Evolutionary conservation across 495 filamentous ascomycete genomes (phyloP), one percentile per base, ranked within the genome.

Genomic region (Hypoxylon perforatum): DNA sequence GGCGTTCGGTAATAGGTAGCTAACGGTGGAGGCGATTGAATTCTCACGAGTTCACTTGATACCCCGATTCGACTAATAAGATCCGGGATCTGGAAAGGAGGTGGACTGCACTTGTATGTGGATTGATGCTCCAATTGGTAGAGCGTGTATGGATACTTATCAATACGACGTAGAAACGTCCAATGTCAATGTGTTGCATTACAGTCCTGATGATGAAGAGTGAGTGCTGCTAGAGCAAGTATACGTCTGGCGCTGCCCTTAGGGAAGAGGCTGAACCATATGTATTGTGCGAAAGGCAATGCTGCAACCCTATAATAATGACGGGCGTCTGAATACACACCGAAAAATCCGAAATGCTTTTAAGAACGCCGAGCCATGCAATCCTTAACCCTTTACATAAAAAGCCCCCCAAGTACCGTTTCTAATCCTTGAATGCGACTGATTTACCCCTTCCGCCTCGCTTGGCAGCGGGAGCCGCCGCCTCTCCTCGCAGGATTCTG

Each of bases 281-380:
- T 57, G 46, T 61, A 70, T 41, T 44, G 55, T 18, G 14, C 12
- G 19, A 41, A 62, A 47, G 25, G 7, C 7, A 7, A 28, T 28
- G 3, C 3, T 28, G 25, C 25, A 28, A 28, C 7, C 25, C 25
- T 28, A 28, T 28, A 28, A 28, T 28, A 28, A 28, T 28, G 25
- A 28, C 7, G 25, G 7, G 3, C 25, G 25, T 28, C 25, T 28
- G 25, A 28, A 38, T 38, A 38, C 35, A 38, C 4, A 11, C 11
- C 11, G 11, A 38, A 4, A 11, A 38, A 38, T 3, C 25, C 25
- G 42, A 21, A 12, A 36, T 30, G 14, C 50, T 39, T 53, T 19
- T 38, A 18, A 50, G 8, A 72, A 74, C 72, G 72, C 72, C 72
- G 38, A 57, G 14, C 56, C 47, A 74, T 72, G 72, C 69, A 74